These are phyloP conservation scores for Chenopodium berlandieri DNA, from an alignment of 148 eudicot genomes.

Conservation along the genomic window DNA sequence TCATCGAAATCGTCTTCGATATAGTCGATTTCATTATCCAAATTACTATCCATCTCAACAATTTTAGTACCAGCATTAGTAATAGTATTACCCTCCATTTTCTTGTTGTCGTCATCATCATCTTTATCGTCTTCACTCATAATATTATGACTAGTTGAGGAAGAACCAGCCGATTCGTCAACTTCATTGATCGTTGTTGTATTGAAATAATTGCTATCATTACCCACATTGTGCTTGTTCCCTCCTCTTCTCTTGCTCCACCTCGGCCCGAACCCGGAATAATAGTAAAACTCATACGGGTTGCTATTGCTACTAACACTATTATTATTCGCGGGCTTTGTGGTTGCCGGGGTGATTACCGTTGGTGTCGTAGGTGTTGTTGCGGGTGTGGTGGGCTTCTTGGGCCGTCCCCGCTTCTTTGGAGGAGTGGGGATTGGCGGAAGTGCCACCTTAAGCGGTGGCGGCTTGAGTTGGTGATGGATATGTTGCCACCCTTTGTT, in stretches of 20 bases:
- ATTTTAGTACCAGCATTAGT: background rate
- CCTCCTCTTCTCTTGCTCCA: constrained; percentile 56
- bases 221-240: background rate
- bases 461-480: background rate
- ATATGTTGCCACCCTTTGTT: background rate
- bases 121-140: constrained; percentile 15
- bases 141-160: background rate
- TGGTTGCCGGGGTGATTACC: too few species aligned
- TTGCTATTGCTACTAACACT: background rate
- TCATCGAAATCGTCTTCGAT: constrained; percentile 23
- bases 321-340: too few species aligned
- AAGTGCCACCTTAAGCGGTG: constrained; percentile 18
- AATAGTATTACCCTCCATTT: background rate
- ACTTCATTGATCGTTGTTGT: background rate
- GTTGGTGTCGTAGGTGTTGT: background rate
- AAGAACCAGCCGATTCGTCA: background rate
- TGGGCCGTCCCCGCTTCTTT: constrained; percentile 41
- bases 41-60: background rate
- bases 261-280: constrained; percentile 70
- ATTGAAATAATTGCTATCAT: background rate
- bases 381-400: constrained; percentile 7
- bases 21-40: constrained; percentile 19
- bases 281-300: constrained; percentile 56
- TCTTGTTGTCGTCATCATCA: background rate
- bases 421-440: constrained; percentile 8